Percentiles rank a stretch among this genome's conserved stretches.
Evolutionary conservation across 208 protist species (phyloP).

Genomic region (Phytomonas serpens): DNA sequence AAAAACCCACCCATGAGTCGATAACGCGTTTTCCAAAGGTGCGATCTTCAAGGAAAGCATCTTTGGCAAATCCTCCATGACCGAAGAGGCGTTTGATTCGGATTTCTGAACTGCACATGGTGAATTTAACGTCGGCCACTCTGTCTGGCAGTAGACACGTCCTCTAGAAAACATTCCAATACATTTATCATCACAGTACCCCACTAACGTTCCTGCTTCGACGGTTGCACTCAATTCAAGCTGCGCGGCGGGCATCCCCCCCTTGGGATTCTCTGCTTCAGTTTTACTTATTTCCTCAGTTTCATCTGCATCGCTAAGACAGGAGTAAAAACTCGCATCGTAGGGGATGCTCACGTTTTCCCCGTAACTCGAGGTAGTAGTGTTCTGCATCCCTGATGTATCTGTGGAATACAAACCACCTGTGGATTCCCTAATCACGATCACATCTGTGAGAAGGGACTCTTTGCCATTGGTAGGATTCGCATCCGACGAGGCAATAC

Average conservation of each 20-base stretch:
- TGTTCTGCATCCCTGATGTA: too few relatives aligned
- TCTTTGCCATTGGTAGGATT: too few relatives aligned
- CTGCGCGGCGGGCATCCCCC: too few relatives aligned
- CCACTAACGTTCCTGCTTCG: not conserved
- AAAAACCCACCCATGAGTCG: not conserved
- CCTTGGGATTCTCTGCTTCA: not conserved
- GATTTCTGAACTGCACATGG: not conserved
- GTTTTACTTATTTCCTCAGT: not conserved
- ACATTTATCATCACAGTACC: conserved; percentile 21
- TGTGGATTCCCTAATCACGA: too few relatives aligned
- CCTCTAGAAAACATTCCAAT: conserved; percentile 20
- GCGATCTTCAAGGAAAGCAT: not conserved
- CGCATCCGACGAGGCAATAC: not conserved
- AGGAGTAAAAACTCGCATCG: not conserved
- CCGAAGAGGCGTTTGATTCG: too few relatives aligned
- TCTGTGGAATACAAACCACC: too few relatives aligned
- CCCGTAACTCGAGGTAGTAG: too few relatives aligned
- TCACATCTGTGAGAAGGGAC: too few relatives aligned
- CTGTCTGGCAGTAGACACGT: conserved; percentile 11
- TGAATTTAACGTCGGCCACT: not conserved
- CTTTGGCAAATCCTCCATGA: not conserved
- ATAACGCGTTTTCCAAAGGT: not conserved
- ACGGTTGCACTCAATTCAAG: not conserved
- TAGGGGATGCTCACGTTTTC: not conserved
- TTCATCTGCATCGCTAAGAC: not conserved